Evolutionary conservation across 768 basidiomycete genomes (phyloP).

Genomic region (Amanita pallidorosea): DNA sequence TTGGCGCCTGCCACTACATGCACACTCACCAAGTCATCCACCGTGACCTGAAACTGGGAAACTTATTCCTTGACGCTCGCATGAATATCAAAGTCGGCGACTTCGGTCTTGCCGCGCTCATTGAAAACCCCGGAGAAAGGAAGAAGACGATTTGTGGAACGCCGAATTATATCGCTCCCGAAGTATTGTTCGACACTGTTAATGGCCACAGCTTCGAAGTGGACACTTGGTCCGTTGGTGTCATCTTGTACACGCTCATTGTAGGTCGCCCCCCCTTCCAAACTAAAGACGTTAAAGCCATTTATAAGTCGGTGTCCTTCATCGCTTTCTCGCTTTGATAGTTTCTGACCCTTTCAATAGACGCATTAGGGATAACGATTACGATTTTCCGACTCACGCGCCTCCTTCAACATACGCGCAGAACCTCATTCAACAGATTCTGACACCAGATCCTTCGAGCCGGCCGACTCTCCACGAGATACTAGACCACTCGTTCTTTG

Average conservation of each 20-base stretch:
- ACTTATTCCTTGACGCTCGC: conserved; percentile 80
- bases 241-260: conserved; percentile 91
- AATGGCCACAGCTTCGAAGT: conserved; percentile 98
- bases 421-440: conserved; percentile 72
- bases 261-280: conserved; percentile 98
- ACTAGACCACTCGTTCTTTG: conserved; percentile 78
- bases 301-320: conserved; percentile 62
- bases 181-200: conserved; percentile 90
- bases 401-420: conserved; percentile 60
- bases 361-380: conserved; percentile 88
- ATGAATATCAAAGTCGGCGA: conserved; percentile 98
- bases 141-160: conserved; percentile 99
- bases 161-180: conserved; percentile 97
- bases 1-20: conserved; percentile 97
- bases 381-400: conserved; percentile 80
- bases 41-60: conserved; percentile 93
- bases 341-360: conserved; percentile 23
- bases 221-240: conserved; percentile 95
- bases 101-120: conserved; percentile 93
- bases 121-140: conserved; percentile 91
- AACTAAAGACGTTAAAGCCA: conserved; percentile 94
- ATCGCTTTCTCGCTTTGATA: background rate
- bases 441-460: conserved; percentile 73
- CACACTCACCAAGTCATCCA: conserved; percentile 95
- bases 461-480: conserved; percentile 83